Percentiles rank a stretch among this genome's conserved stretches.
Conservation (phyloP, 306 rosid genomes). For the Prunus davidiana region DNA sequence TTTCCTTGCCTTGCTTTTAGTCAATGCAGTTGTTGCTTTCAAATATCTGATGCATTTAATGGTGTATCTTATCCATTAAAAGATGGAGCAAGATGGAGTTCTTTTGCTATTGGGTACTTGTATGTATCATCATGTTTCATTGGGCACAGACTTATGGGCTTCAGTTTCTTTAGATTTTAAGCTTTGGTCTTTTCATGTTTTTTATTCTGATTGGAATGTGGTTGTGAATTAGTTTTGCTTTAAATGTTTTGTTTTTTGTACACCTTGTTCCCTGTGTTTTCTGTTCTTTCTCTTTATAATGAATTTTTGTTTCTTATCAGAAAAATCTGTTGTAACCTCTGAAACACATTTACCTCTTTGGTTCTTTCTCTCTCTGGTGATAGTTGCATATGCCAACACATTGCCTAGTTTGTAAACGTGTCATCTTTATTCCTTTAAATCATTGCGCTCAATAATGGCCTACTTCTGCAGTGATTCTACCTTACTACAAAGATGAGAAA, state of each 20-base stretch:
- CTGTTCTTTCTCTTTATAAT: not conserved
- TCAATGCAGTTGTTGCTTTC: not conserved
- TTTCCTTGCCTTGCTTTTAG: not conserved
- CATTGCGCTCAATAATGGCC: constrained; percentile 18
- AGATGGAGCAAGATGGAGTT: not conserved
- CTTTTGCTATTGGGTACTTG: not conserved
- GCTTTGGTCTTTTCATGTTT: not conserved
- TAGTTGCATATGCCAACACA: constrained; percentile 6
- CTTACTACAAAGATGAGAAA: constrained; percentile 67
- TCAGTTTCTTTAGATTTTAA: not conserved
- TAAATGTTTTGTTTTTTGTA: not conserved
- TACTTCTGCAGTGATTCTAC: constrained; percentile 73
- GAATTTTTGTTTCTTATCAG: not conserved
- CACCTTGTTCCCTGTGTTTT: not conserved
- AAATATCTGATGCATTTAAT: not conserved
- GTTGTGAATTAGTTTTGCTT: not conserved
- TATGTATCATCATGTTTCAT: not conserved
- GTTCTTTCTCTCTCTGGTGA: constrained; percentile 1
- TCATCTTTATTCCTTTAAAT: constrained; percentile 15
- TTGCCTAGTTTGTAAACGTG: not conserved
- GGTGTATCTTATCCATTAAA: not conserved
- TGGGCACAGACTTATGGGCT: not conserved
- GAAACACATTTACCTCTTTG: not conserved
- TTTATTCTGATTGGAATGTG: not conserved
- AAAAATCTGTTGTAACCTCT: not conserved